Percentiles rank a stretch among this genome's conserved stretches.
Evolutionary conservation across 768 basidiomycete species (phyloP).

Genomic region (Solioccasus polychromus): DNA sequence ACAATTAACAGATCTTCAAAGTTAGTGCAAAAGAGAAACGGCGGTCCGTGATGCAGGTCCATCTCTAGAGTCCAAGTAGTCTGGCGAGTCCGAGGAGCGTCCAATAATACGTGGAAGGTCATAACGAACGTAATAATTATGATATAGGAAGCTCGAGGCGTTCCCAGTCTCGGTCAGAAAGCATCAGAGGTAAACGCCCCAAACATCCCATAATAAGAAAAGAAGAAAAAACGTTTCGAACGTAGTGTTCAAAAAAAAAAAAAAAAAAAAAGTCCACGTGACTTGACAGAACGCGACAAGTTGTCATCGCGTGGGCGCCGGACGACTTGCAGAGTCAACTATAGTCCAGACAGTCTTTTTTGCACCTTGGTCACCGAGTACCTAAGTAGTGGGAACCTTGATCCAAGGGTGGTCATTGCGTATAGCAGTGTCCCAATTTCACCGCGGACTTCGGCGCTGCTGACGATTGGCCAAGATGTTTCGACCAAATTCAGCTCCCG

Average conservation of each 20-base stretch:
- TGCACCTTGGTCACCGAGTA: slow-evolving; percentile 31
- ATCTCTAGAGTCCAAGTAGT: slow-evolving; percentile 24
- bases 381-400: slow-evolving; percentile 57
- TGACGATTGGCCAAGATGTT: slow-evolving; percentile 59
- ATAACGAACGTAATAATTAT: slow-evolving; percentile 22
- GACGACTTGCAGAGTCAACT: slow-evolving; percentile 6
- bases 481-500: slow-evolving; percentile 64
- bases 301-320: not conserved
- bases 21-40: slow-evolving; percentile 9
- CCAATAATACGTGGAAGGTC: slow-evolving; percentile 21
- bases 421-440: slow-evolving; percentile 61
- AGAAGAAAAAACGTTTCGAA: not conserved
- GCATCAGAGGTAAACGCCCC: slow-evolving; percentile 6
- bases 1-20: slow-evolving; percentile 21
- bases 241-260: slow-evolving; percentile 8
- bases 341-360: slow-evolving; percentile 31
- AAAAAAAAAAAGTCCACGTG: slow-evolving; percentile 15
- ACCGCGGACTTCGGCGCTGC: slow-evolving; percentile 55
- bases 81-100: slow-evolving; percentile 22
- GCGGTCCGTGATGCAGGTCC: slow-evolving; percentile 26
- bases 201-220: slow-evolving; percentile 5
- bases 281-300: not conserved
- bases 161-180: slow-evolving; percentile 8
- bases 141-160: slow-evolving; percentile 9
- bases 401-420: slow-evolving; percentile 59